Evolutionary conservation across 2,329 filamentous ascomycete species (phyloP), one percentile per base, ranked within the genome.

Genomic region (Diaporthe sp.): DNA sequence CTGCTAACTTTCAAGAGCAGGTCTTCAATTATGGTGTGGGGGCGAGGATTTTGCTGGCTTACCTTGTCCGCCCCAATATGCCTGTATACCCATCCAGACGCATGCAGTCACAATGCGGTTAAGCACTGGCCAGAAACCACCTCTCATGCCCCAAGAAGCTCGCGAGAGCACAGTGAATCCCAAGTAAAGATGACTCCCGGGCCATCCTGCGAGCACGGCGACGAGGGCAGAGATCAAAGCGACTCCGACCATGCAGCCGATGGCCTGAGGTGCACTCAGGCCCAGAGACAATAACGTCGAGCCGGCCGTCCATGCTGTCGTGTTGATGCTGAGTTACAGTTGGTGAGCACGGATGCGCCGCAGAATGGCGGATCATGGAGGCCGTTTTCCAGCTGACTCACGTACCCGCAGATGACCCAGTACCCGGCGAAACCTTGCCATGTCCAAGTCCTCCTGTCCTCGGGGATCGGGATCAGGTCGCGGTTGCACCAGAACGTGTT

Each of bases 401-500:
- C 68, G 22, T 69, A 77, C 78, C 79, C 79, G n/a, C 79, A 80
- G 31, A 81, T 81, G 31, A 81, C 80, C 80, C 80, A 81, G 46
- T 81, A 81, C 37, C 80, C 80, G 3, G 80, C 79, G 71, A 79
- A 81, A 7, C 80, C 80, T 74, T 80, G 80, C 80, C 80, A 81
- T 8, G 79, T 80, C 80, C 80, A 81, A 4, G 79, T 79, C 59
- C 80, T 74, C 51, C 82, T 37, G 58, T 79, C 71, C 37, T 68
- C 70, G 8, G 74, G 74, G 13, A 81, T 82, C 7, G 81, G 81
- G 34, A 82, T 82, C 73, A 82, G 71, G 58, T 82, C 81, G 2
- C 81, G 78, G 59, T 82, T 82, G 74, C 81, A 82, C 81, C 81
- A 82, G 10, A 78, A 78, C 7, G 81, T 82, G 74, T 82, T 82